These are phyloP conservation scores for Fusarium sp. DNA, from an alignment of 2,329 filamentous ascomycete genomes.

Conservation along the genomic window DNA sequence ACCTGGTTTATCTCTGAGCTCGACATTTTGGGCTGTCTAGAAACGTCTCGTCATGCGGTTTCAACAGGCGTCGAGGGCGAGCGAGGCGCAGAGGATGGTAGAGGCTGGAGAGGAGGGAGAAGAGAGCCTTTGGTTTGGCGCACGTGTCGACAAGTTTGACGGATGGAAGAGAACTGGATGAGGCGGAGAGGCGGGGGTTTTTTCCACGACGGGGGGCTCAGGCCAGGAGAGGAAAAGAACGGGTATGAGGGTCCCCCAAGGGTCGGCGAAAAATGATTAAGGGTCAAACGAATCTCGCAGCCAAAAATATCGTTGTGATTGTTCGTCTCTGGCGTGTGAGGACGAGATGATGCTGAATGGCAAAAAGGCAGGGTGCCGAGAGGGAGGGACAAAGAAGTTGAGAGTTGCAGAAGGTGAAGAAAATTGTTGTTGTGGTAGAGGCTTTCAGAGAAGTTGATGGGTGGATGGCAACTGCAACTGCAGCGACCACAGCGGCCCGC, in stretches of 20 bases:
- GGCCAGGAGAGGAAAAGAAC: constrained; percentile 43
- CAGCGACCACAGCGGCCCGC: constrained; percentile 11
- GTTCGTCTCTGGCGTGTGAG: constrained; percentile 23
- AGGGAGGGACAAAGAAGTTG: constrained; percentile 18
- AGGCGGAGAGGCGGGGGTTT: constrained; percentile 48
- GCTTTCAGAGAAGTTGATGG: constrained; percentile 10
- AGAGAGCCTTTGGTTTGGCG: constrained; percentile 41
- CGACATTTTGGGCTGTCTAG: constrained; percentile 66
- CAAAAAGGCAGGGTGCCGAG: constrained; percentile 22
- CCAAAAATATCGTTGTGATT: constrained; percentile 28
- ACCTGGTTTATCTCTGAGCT: constrained; percentile 97
- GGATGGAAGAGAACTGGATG: constrained; percentile 41
- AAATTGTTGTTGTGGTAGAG: constrained; percentile 18
- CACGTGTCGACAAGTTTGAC: constrained; percentile 49
- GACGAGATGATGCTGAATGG: constrained; percentile 17
- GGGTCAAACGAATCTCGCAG: constrained; percentile 36
- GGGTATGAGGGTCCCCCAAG: constrained; percentile 34
- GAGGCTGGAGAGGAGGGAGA: constrained; percentile 22
- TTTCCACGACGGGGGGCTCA: constrained; percentile 37
- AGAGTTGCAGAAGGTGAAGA: neutral
- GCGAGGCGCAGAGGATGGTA: constrained; percentile 25
- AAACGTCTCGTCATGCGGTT: constrained; percentile 53
- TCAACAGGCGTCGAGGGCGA: constrained; percentile 42
- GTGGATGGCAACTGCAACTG: constrained; percentile 18
- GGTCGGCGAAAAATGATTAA: constrained; percentile 16